Conservation (phyloP, 305 asterid species). For the Fraxinus angustifolia region DNA sequence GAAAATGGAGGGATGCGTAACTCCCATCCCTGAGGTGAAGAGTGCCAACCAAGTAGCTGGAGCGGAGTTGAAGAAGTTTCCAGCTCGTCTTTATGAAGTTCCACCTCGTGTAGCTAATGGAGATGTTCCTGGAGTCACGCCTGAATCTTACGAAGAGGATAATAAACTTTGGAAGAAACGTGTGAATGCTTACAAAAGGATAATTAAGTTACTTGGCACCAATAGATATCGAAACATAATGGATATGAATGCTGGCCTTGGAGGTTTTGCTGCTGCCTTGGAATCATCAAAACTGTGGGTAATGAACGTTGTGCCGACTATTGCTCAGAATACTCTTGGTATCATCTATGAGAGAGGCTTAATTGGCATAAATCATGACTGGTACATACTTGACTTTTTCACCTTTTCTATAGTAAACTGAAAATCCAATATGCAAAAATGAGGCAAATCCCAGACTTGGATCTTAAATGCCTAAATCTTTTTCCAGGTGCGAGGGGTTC, state of each 20-base stretch:
- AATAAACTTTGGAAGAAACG: constrained; percentile 73
- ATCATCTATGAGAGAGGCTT: constrained; percentile 75
- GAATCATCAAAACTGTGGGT: constrained; percentile 79
- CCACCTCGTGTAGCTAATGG: constrained; percentile 73
- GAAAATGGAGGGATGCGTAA: constrained; percentile 69
- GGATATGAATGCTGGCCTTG: constrained; percentile 95
- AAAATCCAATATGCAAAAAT: not conserved
- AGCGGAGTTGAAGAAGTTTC: constrained; percentile 67
- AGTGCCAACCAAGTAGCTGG: constrained; percentile 49
- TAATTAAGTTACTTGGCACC: constrained; percentile 52
- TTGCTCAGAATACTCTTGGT: constrained; percentile 66
- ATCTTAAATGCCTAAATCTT: not conserved
- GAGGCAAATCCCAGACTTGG: constrained; percentile 7
- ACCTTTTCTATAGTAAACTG: not conserved
- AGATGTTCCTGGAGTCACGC: constrained; percentile 57
- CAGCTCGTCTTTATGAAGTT: constrained; percentile 70
- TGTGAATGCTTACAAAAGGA: constrained; percentile 57
- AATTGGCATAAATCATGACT: constrained; percentile 87
- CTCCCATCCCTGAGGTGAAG: constrained; percentile 61
- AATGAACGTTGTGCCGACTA: constrained; percentile 85
- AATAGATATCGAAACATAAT: constrained; percentile 74
- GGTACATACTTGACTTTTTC: constrained; percentile 40
- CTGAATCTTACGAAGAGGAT: constrained; percentile 65
- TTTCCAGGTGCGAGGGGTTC: constrained; percentile 88
- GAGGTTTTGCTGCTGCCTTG: constrained; percentile 85